A percentile compares a stretch with the other conserved stretches of the same genome.
Evolutionary conservation across 768 basidiomycete genomes (phyloP).

Genomic region (Tulasnella sp.): DNA sequence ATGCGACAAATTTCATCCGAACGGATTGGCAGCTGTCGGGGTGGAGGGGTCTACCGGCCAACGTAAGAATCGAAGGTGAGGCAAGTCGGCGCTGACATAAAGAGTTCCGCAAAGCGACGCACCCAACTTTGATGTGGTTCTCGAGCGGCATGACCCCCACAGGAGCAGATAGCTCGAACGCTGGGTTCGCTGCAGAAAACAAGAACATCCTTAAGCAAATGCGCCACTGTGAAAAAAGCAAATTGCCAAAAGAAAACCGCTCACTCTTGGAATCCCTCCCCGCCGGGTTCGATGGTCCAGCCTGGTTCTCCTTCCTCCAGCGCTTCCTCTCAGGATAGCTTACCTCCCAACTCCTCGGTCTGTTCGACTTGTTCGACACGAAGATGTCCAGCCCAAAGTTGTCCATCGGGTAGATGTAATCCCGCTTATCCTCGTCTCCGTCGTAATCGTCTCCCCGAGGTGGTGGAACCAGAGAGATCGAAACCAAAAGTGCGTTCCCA

Average conservation of each 20-base stretch:
- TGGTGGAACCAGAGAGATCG: conserved; percentile 50
- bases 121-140: conserved; percentile 77
- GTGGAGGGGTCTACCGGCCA: conserved; percentile 58
- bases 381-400: conserved; percentile 80
- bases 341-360: conserved; percentile 74
- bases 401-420: conserved; percentile 65
- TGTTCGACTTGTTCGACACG: conserved; percentile 71
- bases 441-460: neutral
- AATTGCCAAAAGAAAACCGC: neutral
- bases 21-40: conserved; percentile 82
- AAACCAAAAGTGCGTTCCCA: conserved; percentile 50
- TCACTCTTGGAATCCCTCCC: conserved; percentile 5
- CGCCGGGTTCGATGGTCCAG: neutral
- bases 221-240: neutral
- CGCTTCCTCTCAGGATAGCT: conserved; percentile 50
- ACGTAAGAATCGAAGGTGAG: no score
- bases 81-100: no score
- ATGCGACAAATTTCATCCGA: conserved; percentile 77
- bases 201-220: neutral
- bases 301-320: conserved; percentile 1
- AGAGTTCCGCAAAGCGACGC: conserved; percentile 32
- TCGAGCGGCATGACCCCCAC: conserved; percentile 73
- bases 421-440: conserved; percentile 33
- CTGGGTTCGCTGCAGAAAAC: neutral
- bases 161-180: neutral